Evolutionary conservation across 148 eudicot species (phyloP), one percentile per base, ranked within the genome.

Genomic region (Chenopodium suecicum): DNA sequence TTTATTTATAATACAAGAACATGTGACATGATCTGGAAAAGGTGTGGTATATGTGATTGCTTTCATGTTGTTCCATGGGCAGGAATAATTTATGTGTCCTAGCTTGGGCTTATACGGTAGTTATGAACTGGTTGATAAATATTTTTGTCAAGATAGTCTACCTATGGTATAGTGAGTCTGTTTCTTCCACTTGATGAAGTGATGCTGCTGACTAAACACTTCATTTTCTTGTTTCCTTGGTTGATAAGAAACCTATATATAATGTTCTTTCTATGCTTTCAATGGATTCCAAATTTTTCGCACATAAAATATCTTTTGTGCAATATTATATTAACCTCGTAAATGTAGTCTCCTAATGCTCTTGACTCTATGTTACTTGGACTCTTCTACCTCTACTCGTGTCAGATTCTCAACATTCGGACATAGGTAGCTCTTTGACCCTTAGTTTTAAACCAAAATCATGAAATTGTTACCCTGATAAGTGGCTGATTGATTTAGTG

Each of bases 1-100:
- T 71, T 75, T 32, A 54, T 23, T 48, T n/a, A 60, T 44, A 41
- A 31, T 32, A 23, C 14, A 50, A 13, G 32, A 27, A 65, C 29
- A 27, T 48, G 13, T 80, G 70, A 37, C 56, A 34, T 62, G 76
- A 46, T 77, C 32, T 67, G 27, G 78, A 48, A 64, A 37, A 74
- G 58, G 27, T 17, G 47, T 37, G 27, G 27, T 29, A 20, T 34
- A 70, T 68, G 46, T 81, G 74, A 81, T 74, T 66, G 73, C 58
- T 70, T 68, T 62, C 50, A n/a, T 79, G 4, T 74, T 74, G 29
- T 54, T 16, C 4, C 4, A 27, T 27, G 54, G 77, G 34, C 77
- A 74, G 31, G 16, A 16, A 54, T 74, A 22, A 23, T 31, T 41
- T 4, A 47, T 47, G 22, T 2, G 56, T 5, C 17, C 16, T 66